Evolutionary conservation across 2,329 filamentous ascomycete genomes (phyloP), one percentile per base, ranked within the genome.

Genomic region (Microcera coccophila): DNA sequence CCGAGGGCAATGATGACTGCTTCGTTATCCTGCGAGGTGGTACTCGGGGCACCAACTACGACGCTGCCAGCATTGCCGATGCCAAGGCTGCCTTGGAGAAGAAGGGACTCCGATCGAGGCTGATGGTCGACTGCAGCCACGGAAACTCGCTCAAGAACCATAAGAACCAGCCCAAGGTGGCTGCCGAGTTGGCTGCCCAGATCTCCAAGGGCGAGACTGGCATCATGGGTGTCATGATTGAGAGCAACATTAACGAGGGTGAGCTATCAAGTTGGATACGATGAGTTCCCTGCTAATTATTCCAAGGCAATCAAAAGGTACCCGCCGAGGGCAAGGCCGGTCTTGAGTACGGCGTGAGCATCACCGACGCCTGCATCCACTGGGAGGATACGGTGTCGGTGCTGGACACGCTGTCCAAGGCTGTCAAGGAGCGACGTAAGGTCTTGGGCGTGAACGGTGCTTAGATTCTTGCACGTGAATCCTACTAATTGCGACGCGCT

Each of bases 41-140:
- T 41, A 94, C 85, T 58, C 87, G 85, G 68, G 93, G 93, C 49
- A 93, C 91, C 50, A 98, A 98, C 74, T 97, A 87, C 71, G 90
- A 95, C 64, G 79, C 86, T 4, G 76, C 84, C 64, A 93, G 85
- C 70, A 88, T 97, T 59, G 79, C 79, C 34, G 85, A 88, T 56
- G 87, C 91, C 17, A 95, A 95, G 71, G 81, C 78, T 37, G 83
- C 87, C 40, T 74, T 98, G 26, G 72, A 72, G 48, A 85, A 88
- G 66, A 84, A 89, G 60, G 84, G 84, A 17, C 72, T 93, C 49
- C 76, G 76, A 44, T 76, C 87, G 52, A 78, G 89, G 51, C 75
- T 98, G 61, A 98, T 98, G 93, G 85, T 98, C 21, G 93, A 98
- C 70, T 98, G 93, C 78, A 93, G 87, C 66, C 93, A 98, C 66